Evolutionary conservation across 176 grass and related monocot genomes (phyloP).

Genomic region (Stipa capillata): DNA sequence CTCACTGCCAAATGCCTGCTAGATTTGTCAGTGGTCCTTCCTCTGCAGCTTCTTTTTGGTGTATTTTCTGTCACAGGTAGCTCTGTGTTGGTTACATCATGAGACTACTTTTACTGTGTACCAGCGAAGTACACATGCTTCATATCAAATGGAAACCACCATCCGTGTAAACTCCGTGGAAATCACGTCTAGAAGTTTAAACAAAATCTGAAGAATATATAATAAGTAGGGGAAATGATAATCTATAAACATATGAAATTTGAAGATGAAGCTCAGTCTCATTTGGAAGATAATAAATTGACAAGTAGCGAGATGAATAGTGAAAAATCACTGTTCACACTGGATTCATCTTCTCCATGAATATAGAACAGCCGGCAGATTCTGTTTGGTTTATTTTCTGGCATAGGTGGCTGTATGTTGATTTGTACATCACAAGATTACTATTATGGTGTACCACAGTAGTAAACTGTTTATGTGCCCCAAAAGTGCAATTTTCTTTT

Average conservation of each 20-base stretch:
- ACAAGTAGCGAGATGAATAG: not conserved
- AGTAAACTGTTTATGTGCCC: not conserved
- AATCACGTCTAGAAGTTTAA: too few species aligned
- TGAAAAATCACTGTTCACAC: not conserved
- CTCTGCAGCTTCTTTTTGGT: too few species aligned
- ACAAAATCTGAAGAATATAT: too few species aligned
- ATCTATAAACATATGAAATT: too few species aligned
- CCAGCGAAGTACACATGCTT: not conserved
- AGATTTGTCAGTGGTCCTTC: not conserved
- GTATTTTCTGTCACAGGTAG: not conserved
- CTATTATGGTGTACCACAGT: not conserved
- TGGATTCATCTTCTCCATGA: not conserved
- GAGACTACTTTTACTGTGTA: not conserved
- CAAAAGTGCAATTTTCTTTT: too few species aligned
- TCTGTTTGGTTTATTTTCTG: not conserved
- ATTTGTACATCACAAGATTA: not conserved
- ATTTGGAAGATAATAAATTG: not conserved
- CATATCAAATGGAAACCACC: too few species aligned
- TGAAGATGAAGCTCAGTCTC: not conserved
- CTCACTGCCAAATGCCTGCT: not conserved
- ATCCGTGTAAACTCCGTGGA: too few species aligned
- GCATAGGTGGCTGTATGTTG: not conserved
- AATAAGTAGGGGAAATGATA: too few species aligned
- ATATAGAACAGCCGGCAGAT: not conserved
- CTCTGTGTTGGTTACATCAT: not conserved